Percentiles rank a stretch among this genome's conserved stretches.
phyloP scores from a whole-genome alignment of 805 yeast genomes.

The Cyberlindnera maritima region DNA sequence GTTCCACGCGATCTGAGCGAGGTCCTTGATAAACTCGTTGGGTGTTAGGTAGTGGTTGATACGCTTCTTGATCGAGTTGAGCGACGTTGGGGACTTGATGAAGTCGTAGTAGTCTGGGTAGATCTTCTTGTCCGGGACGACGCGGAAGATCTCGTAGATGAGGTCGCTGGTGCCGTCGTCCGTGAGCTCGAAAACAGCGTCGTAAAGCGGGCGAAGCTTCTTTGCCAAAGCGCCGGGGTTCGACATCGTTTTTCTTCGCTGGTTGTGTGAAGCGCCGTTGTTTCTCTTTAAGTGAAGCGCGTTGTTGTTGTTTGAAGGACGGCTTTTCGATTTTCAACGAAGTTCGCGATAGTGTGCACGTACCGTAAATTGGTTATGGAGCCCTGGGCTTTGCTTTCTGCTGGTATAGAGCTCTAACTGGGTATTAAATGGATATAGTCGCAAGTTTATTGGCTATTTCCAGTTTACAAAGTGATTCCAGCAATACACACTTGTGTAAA shows the following conservation, averaged over 20 bases:
- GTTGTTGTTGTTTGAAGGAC: background rate
- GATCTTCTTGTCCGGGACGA: slow-evolving; percentile 68
- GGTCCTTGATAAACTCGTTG: slow-evolving; percentile 69
- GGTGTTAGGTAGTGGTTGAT: slow-evolving; percentile 56
- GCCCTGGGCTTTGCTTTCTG: background rate
- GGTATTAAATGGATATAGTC: too few relatives aligned
- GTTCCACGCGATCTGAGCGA: slow-evolving; percentile 87
- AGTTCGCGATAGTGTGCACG: background rate
- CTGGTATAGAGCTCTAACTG: background rate
- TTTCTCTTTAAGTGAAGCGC: background rate
- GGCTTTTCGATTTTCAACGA: background rate
- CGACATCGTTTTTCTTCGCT: background rate
- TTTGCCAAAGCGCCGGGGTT: slow-evolving; percentile 15
- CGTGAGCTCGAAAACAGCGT: slow-evolving; percentile 37
- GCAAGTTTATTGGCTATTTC: too few relatives aligned
- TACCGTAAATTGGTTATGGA: background rate
- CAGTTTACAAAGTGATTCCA: too few relatives aligned
- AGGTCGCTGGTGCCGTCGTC: slow-evolving; percentile 38
- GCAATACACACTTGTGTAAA: too few relatives aligned
- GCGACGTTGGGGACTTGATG: slow-evolving; percentile 78
- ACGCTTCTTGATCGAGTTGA: slow-evolving; percentile 64
- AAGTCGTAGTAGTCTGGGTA: slow-evolving; percentile 76
- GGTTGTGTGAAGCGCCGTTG: background rate
- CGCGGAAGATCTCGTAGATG: slow-evolving; percentile 58
- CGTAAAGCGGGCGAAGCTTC: slow-evolving; percentile 30